Evolutionary conservation across 345 rosid genomes (phyloP).

Genomic region (Eucalyptus marginata): DNA sequence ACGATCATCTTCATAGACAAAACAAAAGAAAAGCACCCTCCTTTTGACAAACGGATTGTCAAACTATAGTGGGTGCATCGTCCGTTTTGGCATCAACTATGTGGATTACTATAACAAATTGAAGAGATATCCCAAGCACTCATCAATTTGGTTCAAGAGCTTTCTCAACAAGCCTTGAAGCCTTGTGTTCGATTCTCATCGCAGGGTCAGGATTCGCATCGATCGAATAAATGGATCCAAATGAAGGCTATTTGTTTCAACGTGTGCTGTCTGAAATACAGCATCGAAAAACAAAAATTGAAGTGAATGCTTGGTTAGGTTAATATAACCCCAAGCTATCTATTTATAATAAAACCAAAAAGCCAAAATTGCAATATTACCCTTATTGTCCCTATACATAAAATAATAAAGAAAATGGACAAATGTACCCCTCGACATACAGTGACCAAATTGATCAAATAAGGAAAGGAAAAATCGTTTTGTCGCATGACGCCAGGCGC

Average conservation of each 20-base stretch:
- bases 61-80: background rate
- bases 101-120: constrained; percentile 7
- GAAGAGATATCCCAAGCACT: background rate
- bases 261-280: no score
- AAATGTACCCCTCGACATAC: background rate
- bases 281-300: no score
- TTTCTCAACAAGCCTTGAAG: constrained; percentile 6
- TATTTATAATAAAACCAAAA: no score
- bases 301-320: no score
- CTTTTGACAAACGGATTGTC: background rate
- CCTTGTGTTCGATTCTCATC: background rate
- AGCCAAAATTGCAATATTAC: no score
- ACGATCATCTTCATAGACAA: background rate
- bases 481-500: background rate
- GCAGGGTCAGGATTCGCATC: background rate
- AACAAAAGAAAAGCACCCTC: background rate
- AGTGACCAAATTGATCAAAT: background rate
- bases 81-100: constrained; percentile 25
- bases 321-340: no score
- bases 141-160: constrained; percentile 7
- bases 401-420: no score
- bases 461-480: background rate
- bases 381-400: no score
- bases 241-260: no score
- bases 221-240: background rate